Evolutionary conservation across 2,329 filamentous ascomycete genomes (phyloP), one percentile per base, ranked within the genome.

Genomic region (Aspergillus caelatus): DNA sequence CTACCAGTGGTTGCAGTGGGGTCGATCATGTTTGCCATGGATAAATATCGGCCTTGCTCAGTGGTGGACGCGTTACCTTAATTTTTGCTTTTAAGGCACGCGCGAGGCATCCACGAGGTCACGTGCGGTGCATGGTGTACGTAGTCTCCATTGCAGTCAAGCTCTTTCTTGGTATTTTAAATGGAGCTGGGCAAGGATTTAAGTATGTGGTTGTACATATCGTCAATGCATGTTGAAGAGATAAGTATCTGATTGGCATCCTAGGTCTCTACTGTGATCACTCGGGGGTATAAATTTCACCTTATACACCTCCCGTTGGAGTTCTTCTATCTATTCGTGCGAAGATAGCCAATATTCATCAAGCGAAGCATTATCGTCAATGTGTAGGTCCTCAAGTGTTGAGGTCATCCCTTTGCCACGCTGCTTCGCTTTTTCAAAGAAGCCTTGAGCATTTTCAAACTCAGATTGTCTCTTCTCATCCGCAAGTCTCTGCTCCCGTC

Each of bases 381-480:
- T 71, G 61, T 76, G 72, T 26, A 77, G 58, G 56, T 70, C 65
- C 34, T 73, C 71, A 58, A 78, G 53, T 46, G 71, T 72, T 48
- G 71, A 71, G 39, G 71, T 62, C 7, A 77, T 71, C 39, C 76
- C 71, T 53, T 68, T 71, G 43, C 71, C 71, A 54, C 75, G 74
- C 34, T 70, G 66, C 60, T 68, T 73, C 19, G 76, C 75, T 57
- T 74, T 79, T 30, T 74, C 68, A 39, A 80, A 71, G 34, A 76
- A 75, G 16, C 74, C 72, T 23, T 67, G 59, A 8, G 78, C 74
- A 55, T 75, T 79, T 8, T 70, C 57, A 2, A 74, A 53, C 57
- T 80, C 78, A 11, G 64, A 43, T 39, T 70, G 59, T 52, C 72
- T 74, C 62, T 68, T 75, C 56, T 79, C 76, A 56, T 70, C 70